Base-by-base conservation (phyloP, 2,329 filamentous ascomycete genomes). In the Hymenotorrendiella dingleyae region DNA sequence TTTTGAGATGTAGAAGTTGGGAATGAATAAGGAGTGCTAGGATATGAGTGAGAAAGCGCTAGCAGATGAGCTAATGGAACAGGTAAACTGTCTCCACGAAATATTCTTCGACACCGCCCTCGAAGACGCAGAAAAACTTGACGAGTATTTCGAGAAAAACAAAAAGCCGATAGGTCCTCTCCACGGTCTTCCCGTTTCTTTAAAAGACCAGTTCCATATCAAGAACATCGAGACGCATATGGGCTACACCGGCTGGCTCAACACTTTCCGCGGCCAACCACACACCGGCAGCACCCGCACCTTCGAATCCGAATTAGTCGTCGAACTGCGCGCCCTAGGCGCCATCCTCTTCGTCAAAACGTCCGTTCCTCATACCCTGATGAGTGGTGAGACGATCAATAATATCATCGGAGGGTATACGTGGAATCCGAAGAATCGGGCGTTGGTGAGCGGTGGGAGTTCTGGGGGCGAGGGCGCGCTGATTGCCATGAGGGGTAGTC, bases 301-400 rank as follows among this genome's bases (percentile, higher is more conserved):
- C 16, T 40, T 46, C 28, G 48, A 51, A 34, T 35, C 43, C 11
- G 36, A 41, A 11, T 28, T 51, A 7, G 36, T 51, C 9, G 36
- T 26, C 8, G 33, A 40, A 9, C 23, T 45, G 8, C 43, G 42
- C 24, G 44, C 44, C 9, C 44, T 45, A 10, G 73, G 73, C 2
- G 66, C 67, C 3, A 67, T 86, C 0, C 64, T 81, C 22, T 81
- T 84, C 47, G 70, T 74, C 46, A 84, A 84, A 61, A 84, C 82
- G 1, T 84, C 83, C 50, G 67, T 84, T 2, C 80, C 82, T 1
- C 73, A 76, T 45, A 39, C 14, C 1, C 14, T 39, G 2, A 26
- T 36, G 36, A 20, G 36, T 2, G 78, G 82, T 53, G 71, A 67
- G 7, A 67, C 71, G 30, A 82, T 81, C 57, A 73, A 80, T 50